Conservation (phyloP, 1,139 yeast species). For the Suhomyces kunorum region DNA sequence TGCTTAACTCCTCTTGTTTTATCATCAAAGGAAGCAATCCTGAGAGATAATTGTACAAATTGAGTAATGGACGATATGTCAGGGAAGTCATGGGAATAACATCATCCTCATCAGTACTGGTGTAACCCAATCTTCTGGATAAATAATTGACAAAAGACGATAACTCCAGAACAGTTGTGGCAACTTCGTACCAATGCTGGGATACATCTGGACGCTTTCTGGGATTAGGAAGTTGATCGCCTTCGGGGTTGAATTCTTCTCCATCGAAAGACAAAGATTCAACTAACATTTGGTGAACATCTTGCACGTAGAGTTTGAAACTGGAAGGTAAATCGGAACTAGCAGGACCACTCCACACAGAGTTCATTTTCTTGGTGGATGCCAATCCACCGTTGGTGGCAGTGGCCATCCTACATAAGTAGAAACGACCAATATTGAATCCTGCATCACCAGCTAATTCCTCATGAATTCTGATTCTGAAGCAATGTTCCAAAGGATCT, state of each 20-base stretch:
- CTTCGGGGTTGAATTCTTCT: conserved; percentile 36
- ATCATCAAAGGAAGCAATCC: conserved; percentile 26
- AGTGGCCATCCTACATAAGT: conserved; percentile 45
- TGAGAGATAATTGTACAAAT: conserved; percentile 30
- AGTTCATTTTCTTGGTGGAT: conserved; percentile 36
- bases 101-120: conserved; percentile 9
- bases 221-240: conserved; percentile 26
- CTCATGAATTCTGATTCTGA: conserved; percentile 41
- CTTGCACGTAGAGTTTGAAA: conserved; percentile 55
- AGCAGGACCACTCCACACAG: conserved; percentile 23
- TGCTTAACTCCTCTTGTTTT: conserved; percentile 20
- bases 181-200: conserved; percentile 45
- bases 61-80: conserved; percentile 29
- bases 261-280: conserved; percentile 34
- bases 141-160: conserved; percentile 33
- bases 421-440: conserved; percentile 47
- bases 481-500: conserved; percentile 41
- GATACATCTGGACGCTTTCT: conserved; percentile 1
- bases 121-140: conserved; percentile 23
- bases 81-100: conserved; percentile 25
- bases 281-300: conserved; percentile 39
- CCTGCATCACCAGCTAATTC: conserved; percentile 51
- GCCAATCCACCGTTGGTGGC: conserved; percentile 42
- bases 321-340: conserved; percentile 31
- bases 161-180: conserved; percentile 36